Conservation (phyloP, 352 stramenopile genomes). For the Phytophthora uliginosa region DNA sequence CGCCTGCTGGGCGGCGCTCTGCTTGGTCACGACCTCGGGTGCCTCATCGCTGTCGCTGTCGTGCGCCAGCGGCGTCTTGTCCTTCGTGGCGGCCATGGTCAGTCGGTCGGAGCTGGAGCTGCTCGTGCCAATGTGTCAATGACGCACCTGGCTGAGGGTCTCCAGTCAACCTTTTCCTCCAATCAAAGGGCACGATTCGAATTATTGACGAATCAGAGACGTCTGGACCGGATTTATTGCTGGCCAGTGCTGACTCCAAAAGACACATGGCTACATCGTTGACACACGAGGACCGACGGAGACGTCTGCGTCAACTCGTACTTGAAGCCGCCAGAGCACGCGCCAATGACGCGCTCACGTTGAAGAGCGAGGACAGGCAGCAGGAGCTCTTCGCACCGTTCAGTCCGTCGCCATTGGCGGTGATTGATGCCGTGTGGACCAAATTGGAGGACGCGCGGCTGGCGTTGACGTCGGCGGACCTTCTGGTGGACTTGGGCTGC, state of each 20-base stretch:
- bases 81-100: constrained; percentile 35
- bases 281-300: constrained; percentile 17
- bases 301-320: constrained; percentile 65
- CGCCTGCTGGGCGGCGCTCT: constrained; percentile 67
- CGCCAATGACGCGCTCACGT: constrained; percentile 55
- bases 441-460: constrained; percentile 35
- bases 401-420: constrained; percentile 67
- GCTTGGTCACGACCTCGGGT: constrained; percentile 82
- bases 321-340: constrained; percentile 70
- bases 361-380: constrained; percentile 20
- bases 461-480: constrained; percentile 45
- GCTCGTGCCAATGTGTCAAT: constrained; percentile 21
- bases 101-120: background rate
- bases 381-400: constrained; percentile 75
- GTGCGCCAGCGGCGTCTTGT: constrained; percentile 27
- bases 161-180: constrained; percentile 48
- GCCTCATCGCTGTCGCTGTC: constrained; percentile 75
- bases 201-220: constrained; percentile 38
- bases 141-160: background rate
- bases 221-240: constrained; percentile 3
- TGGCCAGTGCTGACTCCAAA: constrained; percentile 20
- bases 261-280: constrained; percentile 37
- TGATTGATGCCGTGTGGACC: constrained; percentile 78
- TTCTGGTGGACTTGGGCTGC: constrained; percentile 87
- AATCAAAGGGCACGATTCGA: constrained; percentile 14